A percentile compares a stretch with the other conserved stretches of the same genome.
Evolutionary conservation across 176 grass and related monocot species (phyloP).

Genomic region (Aegilops bicornis): DNA sequence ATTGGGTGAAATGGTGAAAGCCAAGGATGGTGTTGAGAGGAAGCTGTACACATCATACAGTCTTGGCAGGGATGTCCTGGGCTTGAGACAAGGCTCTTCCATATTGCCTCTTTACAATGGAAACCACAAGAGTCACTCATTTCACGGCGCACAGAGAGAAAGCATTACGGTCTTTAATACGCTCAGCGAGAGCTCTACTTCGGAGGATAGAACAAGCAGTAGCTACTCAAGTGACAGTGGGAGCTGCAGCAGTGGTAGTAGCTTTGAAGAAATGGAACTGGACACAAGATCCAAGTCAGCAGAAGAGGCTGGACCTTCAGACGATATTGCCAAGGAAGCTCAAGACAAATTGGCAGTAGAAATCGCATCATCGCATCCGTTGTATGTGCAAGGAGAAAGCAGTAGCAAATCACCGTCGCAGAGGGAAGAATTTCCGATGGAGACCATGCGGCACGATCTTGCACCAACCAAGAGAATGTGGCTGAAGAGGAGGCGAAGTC

Average conservation of each 20-base stretch:
- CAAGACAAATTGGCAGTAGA: constrained; percentile 24
- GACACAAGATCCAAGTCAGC: constrained; percentile 7
- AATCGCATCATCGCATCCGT: constrained; percentile 9
- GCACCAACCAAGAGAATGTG: constrained; percentile 28
- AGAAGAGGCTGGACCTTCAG: constrained; percentile 45
- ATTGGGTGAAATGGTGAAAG: constrained; percentile 70
- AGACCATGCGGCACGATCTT: neutral
- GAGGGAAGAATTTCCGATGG: constrained; percentile 10
- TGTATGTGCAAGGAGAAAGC: constrained; percentile 28
- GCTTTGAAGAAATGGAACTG: constrained; percentile 29
- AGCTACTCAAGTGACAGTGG: constrained; percentile 32
- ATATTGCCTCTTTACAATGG: constrained; percentile 64
- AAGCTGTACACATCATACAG: constrained; percentile 66
- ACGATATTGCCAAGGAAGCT: neutral
- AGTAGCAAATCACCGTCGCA: neutral
- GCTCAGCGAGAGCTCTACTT: constrained; percentile 48
- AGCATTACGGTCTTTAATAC: constrained; percentile 56
- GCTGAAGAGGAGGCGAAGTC: constrained; percentile 55
- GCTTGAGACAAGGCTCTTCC: constrained; percentile 29
- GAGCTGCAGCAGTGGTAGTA: constrained; percentile 21
- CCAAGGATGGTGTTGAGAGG: constrained; percentile 64
- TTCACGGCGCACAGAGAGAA: constrained; percentile 51
- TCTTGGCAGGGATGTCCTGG: constrained; percentile 47
- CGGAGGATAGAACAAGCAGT: constrained; percentile 35
- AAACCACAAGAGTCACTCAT: constrained; percentile 71